Percentiles rank a stretch among this genome's conserved stretches.
Conservation (phyloP, 257 asterid genomes). For the Salvia hispanica region DNA sequence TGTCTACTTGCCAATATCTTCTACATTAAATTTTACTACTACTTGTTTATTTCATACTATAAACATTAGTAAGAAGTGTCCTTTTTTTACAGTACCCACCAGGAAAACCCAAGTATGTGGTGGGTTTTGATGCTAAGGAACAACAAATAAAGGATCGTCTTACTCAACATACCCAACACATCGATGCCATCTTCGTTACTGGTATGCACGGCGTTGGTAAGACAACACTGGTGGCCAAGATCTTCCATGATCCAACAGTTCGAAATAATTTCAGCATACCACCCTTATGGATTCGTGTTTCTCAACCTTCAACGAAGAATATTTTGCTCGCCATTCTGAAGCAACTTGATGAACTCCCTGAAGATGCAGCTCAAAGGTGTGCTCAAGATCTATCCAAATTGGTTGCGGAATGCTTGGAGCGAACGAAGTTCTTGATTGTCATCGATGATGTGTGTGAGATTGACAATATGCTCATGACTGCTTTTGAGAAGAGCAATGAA, state of each 20-base stretch:
- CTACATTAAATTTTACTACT: too few relatives aligned
- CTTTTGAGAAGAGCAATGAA: constrained; percentile 33
- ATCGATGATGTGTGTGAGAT: constrained; percentile 48
- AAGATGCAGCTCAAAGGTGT: constrained; percentile 25
- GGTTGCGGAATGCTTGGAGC: constrained; percentile 15
- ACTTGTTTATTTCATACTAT: too few relatives aligned
- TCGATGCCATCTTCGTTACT: constrained; percentile 43
- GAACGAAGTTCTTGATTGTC: constrained; percentile 33
- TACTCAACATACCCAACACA: constrained; percentile 25
- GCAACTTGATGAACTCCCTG: constrained; percentile 28
- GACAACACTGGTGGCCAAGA: constrained; percentile 44
- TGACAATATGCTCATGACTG: constrained; percentile 30
- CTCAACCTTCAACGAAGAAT: constrained; percentile 34
- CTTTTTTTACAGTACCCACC: too few relatives aligned
- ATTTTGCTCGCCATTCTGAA: constrained; percentile 40
- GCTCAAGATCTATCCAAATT: constrained; percentile 32
- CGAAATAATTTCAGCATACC: constrained; percentile 35
- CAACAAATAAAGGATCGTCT: constrained; percentile 35
- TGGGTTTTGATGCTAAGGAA: constrained; percentile 51
- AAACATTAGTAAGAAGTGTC: too few relatives aligned
- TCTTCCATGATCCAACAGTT: constrained; percentile 33
- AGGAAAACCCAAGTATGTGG: constrained; percentile 23
- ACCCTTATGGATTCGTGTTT: constrained; percentile 44
- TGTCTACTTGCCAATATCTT: too few relatives aligned
- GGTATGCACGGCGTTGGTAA: constrained; percentile 60